Evolutionary conservation across 2,329 filamentous ascomycete genomes (phyloP).

Genomic region (Ophiostoma populinum): DNA sequence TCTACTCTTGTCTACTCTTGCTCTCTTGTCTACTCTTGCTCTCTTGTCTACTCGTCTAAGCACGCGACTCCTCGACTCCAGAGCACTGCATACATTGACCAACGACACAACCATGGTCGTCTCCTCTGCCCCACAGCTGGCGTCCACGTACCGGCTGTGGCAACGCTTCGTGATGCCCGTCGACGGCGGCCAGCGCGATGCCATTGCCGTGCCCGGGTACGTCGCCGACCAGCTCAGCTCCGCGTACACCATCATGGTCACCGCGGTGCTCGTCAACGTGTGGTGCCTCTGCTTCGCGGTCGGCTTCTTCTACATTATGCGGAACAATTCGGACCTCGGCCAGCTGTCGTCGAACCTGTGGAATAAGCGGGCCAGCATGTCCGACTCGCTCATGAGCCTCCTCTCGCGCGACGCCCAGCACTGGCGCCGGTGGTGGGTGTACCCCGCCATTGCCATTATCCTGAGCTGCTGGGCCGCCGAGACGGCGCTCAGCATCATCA

Average conservation of each 20-base stretch:
- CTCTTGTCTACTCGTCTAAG: neutral
- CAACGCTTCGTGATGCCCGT: conserved; percentile 8
- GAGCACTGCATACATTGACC: too few relatives aligned
- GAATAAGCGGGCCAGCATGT: conserved; percentile 10
- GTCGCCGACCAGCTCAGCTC: conserved; percentile 9
- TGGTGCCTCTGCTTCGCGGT: conserved; percentile 10
- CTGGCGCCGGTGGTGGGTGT: conserved; percentile 10
- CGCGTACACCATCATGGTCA: conserved; percentile 10
- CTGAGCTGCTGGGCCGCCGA: conserved; percentile 8
- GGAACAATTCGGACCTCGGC: conserved; percentile 8
- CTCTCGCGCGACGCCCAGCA: conserved; percentile 3
- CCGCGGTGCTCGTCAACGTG: conserved; percentile 8
- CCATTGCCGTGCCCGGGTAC: conserved; percentile 7
- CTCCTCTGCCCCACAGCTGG: conserved; percentile 8
- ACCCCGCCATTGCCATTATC: conserved; percentile 9
- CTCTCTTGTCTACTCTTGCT: too few relatives aligned
- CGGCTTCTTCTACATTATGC: conserved; percentile 11
- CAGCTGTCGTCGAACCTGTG: conserved; percentile 9
- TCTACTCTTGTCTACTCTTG: too few relatives aligned
- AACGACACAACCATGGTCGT: conserved; percentile 9
- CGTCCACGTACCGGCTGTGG: conserved; percentile 9
- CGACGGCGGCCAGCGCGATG: conserved; percentile 7
- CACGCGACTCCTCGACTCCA: neutral
- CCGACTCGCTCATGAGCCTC: conserved; percentile 8
- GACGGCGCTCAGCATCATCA: conserved; percentile 7